Percentiles rank a stretch among this genome's conserved stretches.
phyloP scores from a whole-genome alignment of 192 early-diverging fungal genomes.

The Rhizoclosmatium globosum region DNA sequence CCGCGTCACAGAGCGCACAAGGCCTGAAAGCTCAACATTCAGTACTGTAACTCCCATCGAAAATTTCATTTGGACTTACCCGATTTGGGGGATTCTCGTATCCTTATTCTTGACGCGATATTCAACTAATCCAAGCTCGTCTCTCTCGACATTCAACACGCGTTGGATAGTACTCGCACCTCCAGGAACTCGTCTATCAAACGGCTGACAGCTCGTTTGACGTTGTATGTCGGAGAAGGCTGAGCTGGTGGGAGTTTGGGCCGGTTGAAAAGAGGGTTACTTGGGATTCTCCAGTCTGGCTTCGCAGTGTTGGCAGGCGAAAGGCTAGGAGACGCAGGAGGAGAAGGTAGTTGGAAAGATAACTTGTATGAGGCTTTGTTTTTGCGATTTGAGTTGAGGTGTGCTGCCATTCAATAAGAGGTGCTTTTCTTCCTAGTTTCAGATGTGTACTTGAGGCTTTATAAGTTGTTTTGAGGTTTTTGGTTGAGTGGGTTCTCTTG shows the following conservation, averaged over 20 bases:
- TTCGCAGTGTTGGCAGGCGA: background rate
- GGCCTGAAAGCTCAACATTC: constrained; percentile 16
- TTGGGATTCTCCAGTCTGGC: constrained; percentile 5
- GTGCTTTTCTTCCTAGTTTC: background rate
- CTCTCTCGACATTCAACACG: constrained; percentile 24
- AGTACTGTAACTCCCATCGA: background rate
- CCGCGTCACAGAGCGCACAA: constrained; percentile 48
- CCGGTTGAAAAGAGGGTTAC: background rate
- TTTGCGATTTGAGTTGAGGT: background rate
- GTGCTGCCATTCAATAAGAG: background rate
- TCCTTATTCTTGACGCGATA: constrained; percentile 23
- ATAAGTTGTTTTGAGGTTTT: background rate
- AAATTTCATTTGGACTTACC: constrained; percentile 4
- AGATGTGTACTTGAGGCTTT: background rate
- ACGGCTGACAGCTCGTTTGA: constrained; percentile 41
- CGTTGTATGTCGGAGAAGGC: constrained; percentile 31
- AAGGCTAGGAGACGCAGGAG: background rate
- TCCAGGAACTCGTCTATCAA: constrained; percentile 20
- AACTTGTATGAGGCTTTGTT: background rate
- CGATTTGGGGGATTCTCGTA: constrained; percentile 12
- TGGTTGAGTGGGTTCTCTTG: background rate
- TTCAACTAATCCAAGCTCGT: constrained; percentile 29
- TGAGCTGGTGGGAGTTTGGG: background rate
- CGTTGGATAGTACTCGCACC: background rate
- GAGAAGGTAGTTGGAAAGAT: background rate